Conservation (phyloP, 257 asterid genomes). For the Nicotiana knightiana region DNA sequence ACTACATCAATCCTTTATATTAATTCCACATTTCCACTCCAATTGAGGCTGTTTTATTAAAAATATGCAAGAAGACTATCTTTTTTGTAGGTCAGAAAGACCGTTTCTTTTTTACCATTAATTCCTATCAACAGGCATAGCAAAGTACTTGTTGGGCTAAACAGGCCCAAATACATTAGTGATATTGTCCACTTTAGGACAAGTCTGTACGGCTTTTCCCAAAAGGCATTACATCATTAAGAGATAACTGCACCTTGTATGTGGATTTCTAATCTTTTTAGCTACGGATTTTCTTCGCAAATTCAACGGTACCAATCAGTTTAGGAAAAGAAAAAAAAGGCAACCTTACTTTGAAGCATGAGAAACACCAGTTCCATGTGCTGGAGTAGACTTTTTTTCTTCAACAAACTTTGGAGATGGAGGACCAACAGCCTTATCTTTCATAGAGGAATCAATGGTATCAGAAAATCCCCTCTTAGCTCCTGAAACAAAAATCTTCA, state of each 20-base stretch:
- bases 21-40: neutral
- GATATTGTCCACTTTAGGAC: no score
- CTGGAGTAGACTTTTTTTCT: neutral
- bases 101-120: neutral
- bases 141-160: neutral
- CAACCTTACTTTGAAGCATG: neutral
- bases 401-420: constrained; percentile 28
- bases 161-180: no score
- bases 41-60: no score
- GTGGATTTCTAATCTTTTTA: no score
- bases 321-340: neutral
- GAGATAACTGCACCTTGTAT: no score
- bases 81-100: no score
- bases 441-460: constrained; percentile 55
- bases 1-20: no score
- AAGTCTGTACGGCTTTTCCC: no score
- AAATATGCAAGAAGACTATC: neutral
- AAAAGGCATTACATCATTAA: no score
- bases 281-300: no score
- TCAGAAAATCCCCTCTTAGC: constrained; percentile 72
- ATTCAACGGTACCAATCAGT: no score
- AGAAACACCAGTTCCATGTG: neutral
- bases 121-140: neutral
- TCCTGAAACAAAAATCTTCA: constrained; percentile 43
- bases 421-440: constrained; percentile 24